phyloP scores from a whole-genome alignment of 495 filamentous ascomycete species.

The Podospora appendiculata region DNA sequence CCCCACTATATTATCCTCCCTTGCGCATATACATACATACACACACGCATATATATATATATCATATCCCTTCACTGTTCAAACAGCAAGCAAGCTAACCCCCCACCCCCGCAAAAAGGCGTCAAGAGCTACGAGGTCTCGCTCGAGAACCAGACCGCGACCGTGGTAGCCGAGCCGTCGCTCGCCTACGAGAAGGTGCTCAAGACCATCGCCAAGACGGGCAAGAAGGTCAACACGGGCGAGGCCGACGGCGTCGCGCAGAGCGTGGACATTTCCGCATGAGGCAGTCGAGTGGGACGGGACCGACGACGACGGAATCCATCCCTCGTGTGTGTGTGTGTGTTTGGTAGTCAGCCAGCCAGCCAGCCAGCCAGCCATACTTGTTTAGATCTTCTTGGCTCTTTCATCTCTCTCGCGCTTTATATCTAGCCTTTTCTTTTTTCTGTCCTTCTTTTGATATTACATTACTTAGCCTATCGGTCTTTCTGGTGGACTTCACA shows the following conservation, averaged over 20 bases:
- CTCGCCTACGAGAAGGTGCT: slow-evolving; percentile 76
- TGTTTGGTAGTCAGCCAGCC: too few species aligned
- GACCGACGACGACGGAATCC: neutral
- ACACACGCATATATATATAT: too few species aligned
- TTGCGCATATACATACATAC: too few species aligned
- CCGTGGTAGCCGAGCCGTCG: slow-evolving; percentile 53
- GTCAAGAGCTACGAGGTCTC: slow-evolving; percentile 81
- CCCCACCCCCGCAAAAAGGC: slow-evolving; percentile 47
- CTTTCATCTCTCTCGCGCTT: too few species aligned
- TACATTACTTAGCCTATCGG: too few species aligned
- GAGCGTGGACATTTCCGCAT: slow-evolving; percentile 36
- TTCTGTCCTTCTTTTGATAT: too few species aligned
- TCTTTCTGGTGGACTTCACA: too few species aligned
- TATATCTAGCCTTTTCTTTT: too few species aligned
- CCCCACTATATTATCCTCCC: neutral
- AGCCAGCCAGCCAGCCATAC: too few species aligned
- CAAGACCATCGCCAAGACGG: slow-evolving; percentile 87
- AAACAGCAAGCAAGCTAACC: neutral
- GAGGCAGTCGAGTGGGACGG: slow-evolving; percentile 1
- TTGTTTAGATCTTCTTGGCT: too few species aligned
- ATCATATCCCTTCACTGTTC: neutral
- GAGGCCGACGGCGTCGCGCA: slow-evolving; percentile 49
- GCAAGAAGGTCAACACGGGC: slow-evolving; percentile 75
- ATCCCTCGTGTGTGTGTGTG: too few species aligned
- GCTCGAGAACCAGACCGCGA: slow-evolving; percentile 74